These are phyloP conservation scores for Orbilia javanica DNA, from an alignment of 2,329 filamentous ascomycete genomes.

Conservation along the genomic window DNA sequence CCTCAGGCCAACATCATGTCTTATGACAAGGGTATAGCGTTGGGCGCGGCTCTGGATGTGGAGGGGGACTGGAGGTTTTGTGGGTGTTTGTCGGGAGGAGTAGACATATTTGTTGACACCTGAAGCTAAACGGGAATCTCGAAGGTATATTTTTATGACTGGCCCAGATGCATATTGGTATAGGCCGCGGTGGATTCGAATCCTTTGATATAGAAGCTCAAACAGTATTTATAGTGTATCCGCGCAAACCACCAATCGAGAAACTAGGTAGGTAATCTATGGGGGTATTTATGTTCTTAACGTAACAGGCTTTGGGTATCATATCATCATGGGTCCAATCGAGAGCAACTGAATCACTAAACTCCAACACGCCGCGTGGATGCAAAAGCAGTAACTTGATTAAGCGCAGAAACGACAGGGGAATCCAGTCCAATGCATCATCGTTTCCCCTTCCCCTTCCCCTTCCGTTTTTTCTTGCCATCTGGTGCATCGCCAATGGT, in stretches of 20 bases:
- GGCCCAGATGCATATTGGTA: too few species aligned
- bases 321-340: neutral
- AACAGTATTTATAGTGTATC: too few species aligned
- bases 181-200: too few species aligned
- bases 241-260: too few species aligned
- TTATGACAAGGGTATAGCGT: neutral
- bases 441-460: conserved; percentile 52
- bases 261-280: neutral
- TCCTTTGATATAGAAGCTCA: too few species aligned
- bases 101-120: neutral
- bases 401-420: neutral
- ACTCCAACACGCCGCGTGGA: conserved; percentile 10
- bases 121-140: neutral
- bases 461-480: conserved; percentile 43
- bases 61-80: neutral
- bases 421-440: neutral
- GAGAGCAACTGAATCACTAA: neutral
- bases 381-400: too few species aligned
- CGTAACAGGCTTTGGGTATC: neutral
- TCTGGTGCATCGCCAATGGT: conserved; percentile 46
- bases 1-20: neutral
- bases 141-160: too few species aligned
- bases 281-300: neutral
- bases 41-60: neutral
- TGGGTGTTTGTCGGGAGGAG: neutral